Base-by-base conservation (phyloP, 208 protist species). In the Leishmania guyanensis region DNA sequence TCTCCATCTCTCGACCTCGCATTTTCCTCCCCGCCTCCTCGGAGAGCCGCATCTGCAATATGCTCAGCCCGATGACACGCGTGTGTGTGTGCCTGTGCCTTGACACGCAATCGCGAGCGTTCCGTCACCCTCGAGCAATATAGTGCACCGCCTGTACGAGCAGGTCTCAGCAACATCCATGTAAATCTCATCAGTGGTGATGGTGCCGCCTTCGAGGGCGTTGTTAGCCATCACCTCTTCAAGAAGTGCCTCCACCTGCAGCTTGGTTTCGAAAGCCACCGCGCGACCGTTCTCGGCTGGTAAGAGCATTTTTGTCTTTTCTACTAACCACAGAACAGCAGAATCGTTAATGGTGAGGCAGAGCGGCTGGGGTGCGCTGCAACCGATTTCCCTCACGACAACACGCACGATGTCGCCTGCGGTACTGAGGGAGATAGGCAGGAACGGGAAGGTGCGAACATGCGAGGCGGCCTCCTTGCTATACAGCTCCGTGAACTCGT, bases 401-500 rank as follows among this genome's bases (percentile, higher is more conserved):
- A 92, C 65, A 14, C 69, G 51, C 16, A 92, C 89, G 74, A 95
- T 91, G 43, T 92, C 86, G 14, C 72, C 82, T 9, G 90, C 91
- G 33, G 87, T 89, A 39, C 80, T 62, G 2, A 95, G 75, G 10
- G 91, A 87, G 50, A 90, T 89, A 68, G 91, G 88, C 66, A 93
- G 82, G 80, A 93, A 95, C 10, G 91, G 89, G 56, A 90, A 90
- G 9, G 89, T 95, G 78, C 83, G 86, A 66, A 95, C 83, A 81
- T 86, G 83, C 54, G 91, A 92, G 29, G 88, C 84, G 58, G 88
- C 79, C 69, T 88, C 66, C 33, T 80, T 73, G 53, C 68, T 87
- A 78, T 93, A 95, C 64, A 93, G 78, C 73, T 86, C 83, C 10
- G 75, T 85, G 75, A 95, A 93, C 80, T 95, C 89, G 16, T 85